A percentile compares a stretch with the other conserved stretches of the same genome.
Conservation (phyloP, 805 yeast species). For the Cyberlindnera amylophila region DNA sequence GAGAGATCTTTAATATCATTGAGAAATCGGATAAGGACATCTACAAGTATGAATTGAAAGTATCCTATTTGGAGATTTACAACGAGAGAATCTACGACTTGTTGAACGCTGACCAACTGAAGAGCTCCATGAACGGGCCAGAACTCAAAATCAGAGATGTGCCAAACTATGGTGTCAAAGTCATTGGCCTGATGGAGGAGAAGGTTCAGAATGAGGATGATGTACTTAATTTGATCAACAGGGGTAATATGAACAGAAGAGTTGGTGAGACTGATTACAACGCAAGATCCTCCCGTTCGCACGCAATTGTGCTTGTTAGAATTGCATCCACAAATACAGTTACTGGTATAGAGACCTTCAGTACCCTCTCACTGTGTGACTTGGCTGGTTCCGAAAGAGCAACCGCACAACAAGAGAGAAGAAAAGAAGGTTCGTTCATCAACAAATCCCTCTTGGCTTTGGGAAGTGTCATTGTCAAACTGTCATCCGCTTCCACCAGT, state of each 20-base stretch:
- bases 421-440: constrained; percentile 92
- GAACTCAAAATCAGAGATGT: constrained; percentile 82
- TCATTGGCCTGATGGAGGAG: constrained; percentile 68
- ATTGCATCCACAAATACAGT: constrained; percentile 42
- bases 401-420: constrained; percentile 57
- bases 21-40: constrained; percentile 23
- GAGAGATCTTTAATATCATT: constrained; percentile 51
- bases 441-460: constrained; percentile 87
- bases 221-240: constrained; percentile 51
- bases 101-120: constrained; percentile 36
- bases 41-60: constrained; percentile 42
- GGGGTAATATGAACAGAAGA: constrained; percentile 71
- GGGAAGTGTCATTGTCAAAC: constrained; percentile 86
- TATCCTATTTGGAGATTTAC: constrained; percentile 86
- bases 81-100: constrained; percentile 88
- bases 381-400: constrained; percentile 97
- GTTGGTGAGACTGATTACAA: constrained; percentile 91
- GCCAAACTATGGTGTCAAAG: constrained; percentile 63
- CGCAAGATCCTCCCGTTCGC: constrained; percentile 84
- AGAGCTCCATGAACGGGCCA: constrained; percentile 6
- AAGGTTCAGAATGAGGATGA: constrained; percentile 54
- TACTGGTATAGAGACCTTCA: constrained; percentile 36
- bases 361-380: constrained; percentile 84
- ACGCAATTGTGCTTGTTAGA: constrained; percentile 76
- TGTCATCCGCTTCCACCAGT: constrained; percentile 36